Conservation (phyloP, 331 rosid species). For the Pyracantha coccinea region DNA sequence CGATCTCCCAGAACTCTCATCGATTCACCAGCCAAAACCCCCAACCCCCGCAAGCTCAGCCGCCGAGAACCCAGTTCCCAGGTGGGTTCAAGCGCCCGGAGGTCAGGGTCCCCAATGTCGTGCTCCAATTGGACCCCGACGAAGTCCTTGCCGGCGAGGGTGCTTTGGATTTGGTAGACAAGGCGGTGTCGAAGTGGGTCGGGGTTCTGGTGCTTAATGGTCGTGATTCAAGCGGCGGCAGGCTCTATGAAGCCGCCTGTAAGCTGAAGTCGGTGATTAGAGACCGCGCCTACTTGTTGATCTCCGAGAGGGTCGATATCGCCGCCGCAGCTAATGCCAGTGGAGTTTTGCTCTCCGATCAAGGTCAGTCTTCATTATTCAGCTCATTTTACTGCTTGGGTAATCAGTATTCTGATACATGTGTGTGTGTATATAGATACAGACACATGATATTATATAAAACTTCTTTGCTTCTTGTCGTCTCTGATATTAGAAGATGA, state of each 20-base stretch:
- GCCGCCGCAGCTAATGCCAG: slow-evolving; percentile 76
- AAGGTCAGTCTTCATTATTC: slow-evolving; percentile 36
- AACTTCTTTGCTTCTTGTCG: not conserved
- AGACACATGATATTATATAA: not conserved
- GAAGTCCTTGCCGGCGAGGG: slow-evolving; percentile 36
- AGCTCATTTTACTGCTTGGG: not conserved
- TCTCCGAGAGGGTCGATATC: slow-evolving; percentile 84
- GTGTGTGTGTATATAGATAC: too few species aligned
- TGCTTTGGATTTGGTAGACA: slow-evolving; percentile 37
- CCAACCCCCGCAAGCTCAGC: slow-evolving; percentile 17
- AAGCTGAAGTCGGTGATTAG: slow-evolving; percentile 53
- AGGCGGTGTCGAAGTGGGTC: slow-evolving; percentile 63
- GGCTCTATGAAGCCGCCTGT: slow-evolving; percentile 79
- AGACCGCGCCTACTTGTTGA: slow-evolving; percentile 73
- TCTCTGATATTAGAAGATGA: not conserved
- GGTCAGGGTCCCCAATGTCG: slow-evolving; percentile 52
- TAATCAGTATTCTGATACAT: not conserved
- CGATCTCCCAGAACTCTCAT: slow-evolving; percentile 34
- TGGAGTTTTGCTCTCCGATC: slow-evolving; percentile 86
- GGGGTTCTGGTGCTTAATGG: slow-evolving; percentile 58
- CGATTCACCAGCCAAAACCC: slow-evolving; percentile 32
- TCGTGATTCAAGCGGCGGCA: slow-evolving; percentile 44
- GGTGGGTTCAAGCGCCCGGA: slow-evolving; percentile 89
- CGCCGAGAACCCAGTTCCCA: slow-evolving; percentile 62
- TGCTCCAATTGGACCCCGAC: slow-evolving; percentile 48